Evolutionary conservation across 1,284 basidiomycete species (phyloP), one percentile per base, ranked within the genome.

Genomic region (Thecaphora thlaspeos): DNA sequence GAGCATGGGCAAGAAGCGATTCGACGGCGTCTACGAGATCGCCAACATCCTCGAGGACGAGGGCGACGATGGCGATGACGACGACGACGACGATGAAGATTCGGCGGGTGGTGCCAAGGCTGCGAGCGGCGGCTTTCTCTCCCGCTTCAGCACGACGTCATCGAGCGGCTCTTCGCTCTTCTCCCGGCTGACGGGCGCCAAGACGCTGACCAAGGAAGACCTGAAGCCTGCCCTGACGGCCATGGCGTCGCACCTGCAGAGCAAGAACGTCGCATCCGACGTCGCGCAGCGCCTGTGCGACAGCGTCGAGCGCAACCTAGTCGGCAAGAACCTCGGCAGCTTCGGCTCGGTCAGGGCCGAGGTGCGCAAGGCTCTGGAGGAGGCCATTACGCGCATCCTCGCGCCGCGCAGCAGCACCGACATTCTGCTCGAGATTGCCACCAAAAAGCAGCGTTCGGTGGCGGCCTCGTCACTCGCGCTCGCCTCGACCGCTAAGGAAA

Each of bases 211-310:
- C 0, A 84, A 88, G 53, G 83, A 85, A 39, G 93, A 97, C 76
- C 80, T 98, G 37, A 85, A 85, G 60, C 93, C 94, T 5, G 90
- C 95, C 0, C 79, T 98, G 22, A 87, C 88, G 41, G 89, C 87
- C 19, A 98, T 98, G 92, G 91, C 94, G 76, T 89, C 92, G 61
- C 94, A 97, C 78, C 82, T 98, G 43, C 96, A 97, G 89, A 87
- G 89, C 80, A 98, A 98, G 82, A 99, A 99, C 71, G 95, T 99
- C 2, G 95, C 95, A 8, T 89, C 86, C 78, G 91, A 95, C 54
- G 95, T 98, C 61, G 84, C 94, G 10, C 89, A 93, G 58, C 90
- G 93, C 78, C 86, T 99, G 3, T 96, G 93, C 75, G 90, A 94
- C 71, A 87, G 88, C 15, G 92, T 98, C 12, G 91, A 90, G 1